Evolutionary conservation across 1,284 basidiomycete genomes (phyloP).

Genomic region (Trichosporon sp.): DNA sequence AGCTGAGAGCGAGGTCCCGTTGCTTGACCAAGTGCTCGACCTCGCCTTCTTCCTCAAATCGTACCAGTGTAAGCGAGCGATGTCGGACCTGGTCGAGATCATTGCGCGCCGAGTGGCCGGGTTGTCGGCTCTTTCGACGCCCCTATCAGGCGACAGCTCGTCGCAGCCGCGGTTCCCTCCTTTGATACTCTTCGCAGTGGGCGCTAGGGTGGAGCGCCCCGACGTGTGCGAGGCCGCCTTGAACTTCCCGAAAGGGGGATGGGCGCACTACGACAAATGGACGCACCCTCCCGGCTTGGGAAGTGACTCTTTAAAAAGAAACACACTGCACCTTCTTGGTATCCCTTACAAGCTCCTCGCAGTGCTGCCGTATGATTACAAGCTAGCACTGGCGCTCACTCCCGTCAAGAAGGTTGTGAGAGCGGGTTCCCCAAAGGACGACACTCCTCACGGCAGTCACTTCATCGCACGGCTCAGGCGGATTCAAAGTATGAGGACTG

Average conservation of each 20-base stretch:
- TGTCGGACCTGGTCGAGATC: not conserved
- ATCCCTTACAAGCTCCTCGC: not conserved
- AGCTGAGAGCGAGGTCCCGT: not conserved
- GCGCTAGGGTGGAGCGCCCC: not conserved
- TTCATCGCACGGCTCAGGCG: too few relatives aligned
- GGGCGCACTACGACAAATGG: not conserved
- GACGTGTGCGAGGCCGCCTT: not conserved
- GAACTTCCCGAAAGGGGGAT: not conserved
- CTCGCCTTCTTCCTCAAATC: not conserved
- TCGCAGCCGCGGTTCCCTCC: not conserved
- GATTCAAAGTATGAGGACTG: too few relatives aligned
- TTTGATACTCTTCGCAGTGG: not conserved
- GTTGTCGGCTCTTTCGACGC: not conserved
- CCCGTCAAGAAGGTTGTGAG: not conserved
- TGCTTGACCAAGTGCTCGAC: not conserved
- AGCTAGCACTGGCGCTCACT: not conserved
- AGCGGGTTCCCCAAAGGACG: too few relatives aligned
- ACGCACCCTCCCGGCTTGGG: not conserved
- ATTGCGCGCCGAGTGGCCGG: not conserved
- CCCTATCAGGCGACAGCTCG: not conserved
- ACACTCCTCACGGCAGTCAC: too few relatives aligned
- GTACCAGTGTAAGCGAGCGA: not conserved
- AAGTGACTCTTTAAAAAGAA: too few relatives aligned
- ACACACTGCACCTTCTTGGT: not conserved
- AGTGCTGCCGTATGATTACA: not conserved